Evolutionary conservation across 768 basidiomycete genomes (phyloP).

Genomic region (Guyanaporus albipodus): DNA sequence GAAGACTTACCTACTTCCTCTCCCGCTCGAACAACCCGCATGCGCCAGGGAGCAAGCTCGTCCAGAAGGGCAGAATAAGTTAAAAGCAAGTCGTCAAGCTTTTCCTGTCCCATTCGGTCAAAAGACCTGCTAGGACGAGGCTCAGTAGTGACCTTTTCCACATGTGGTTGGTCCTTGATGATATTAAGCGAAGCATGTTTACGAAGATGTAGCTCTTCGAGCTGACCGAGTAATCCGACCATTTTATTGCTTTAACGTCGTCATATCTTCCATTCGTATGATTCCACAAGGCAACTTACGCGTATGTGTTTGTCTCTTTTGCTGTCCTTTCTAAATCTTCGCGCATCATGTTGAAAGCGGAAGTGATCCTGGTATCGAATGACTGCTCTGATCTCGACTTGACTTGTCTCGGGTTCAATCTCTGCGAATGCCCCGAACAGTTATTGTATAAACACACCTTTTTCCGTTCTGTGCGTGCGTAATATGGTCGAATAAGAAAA

Average conservation of each 20-base stretch:
- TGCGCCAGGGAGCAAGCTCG: slow-evolving; percentile 32
- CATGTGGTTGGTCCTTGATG: slow-evolving; percentile 5
- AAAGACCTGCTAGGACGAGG: background rate
- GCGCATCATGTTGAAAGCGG: slow-evolving; percentile 15
- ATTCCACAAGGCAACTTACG: slow-evolving; percentile 17
- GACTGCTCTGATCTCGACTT: slow-evolving; percentile 16
- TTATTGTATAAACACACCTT: slow-evolving; percentile 7
- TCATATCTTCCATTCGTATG: background rate
- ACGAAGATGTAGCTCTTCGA: slow-evolving; percentile 20
- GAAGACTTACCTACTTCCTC: slow-evolving; percentile 32
- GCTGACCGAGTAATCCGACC: slow-evolving; percentile 17
- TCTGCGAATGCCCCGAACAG: background rate
- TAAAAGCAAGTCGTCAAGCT: slow-evolving; percentile 22
- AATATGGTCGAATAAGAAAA: background rate
- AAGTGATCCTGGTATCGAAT: slow-evolving; percentile 18
- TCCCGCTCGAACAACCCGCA: slow-evolving; percentile 28
- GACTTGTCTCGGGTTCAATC: slow-evolving; percentile 2
- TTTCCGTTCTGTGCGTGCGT: slow-evolving; percentile 6
- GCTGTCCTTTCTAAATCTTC: slow-evolving; percentile 8
- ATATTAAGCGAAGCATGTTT: slow-evolving; percentile 7
- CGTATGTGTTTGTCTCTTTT: slow-evolving; percentile 27
- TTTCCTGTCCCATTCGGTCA: slow-evolving; percentile 16
- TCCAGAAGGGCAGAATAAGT: slow-evolving; percentile 26
- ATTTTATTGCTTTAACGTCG: slow-evolving; percentile 16
- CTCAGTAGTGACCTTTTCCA: slow-evolving; percentile 15